Evolutionary conservation across 2,329 filamentous ascomycete genomes (phyloP), one percentile per base, ranked within the genome.

Genomic region (Acrodontium crateriforme): DNA sequence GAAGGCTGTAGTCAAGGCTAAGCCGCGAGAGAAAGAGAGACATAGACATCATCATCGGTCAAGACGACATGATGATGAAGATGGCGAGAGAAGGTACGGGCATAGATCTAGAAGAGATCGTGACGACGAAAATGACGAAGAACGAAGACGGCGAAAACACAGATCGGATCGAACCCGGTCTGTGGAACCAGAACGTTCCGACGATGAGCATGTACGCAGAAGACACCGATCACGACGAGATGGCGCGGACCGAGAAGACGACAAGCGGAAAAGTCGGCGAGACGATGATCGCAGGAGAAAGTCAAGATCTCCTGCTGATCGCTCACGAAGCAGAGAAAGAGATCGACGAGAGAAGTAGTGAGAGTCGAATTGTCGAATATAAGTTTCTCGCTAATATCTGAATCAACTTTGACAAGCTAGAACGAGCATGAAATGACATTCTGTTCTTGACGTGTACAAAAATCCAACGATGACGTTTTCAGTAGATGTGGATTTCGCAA

Each of bases 1-100:
- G 41, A 62, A 64, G 38, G 67, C 56, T 41, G 50, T 66, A 28
- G 62, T 64, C 24, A 67, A 55, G 47, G 56, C 47, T 42, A 60
- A 62, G 32, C 60, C 66, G 9, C 67, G 60, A 43, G 64, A 39
- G 20, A 51, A 48, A 34, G 56, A 38, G 7, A 28, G 31, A 15
- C 38, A 39, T 57, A 51, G 69, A 40, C 36, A 52, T 29, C 57
- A 55, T 18, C 60, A 63, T 27, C 38, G 37, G n/a, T 37, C 36
- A 18, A 25, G 32, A 16, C 22, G 38, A 37, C 31, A 46, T 17
- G 38, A 44, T 6, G 32, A 40, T 11, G 37, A 36, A 8, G 30
- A 29, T 5, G 37, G 29, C 20, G 28, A 30, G 16, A 29, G 29
- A 8, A 10, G 24, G 30, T 15, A 26, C 8, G 10, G 20, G 21